Evolutionary conservation across 2,329 filamentous ascomycete species (phyloP).

Genomic region (Diaporthe destruens): DNA sequence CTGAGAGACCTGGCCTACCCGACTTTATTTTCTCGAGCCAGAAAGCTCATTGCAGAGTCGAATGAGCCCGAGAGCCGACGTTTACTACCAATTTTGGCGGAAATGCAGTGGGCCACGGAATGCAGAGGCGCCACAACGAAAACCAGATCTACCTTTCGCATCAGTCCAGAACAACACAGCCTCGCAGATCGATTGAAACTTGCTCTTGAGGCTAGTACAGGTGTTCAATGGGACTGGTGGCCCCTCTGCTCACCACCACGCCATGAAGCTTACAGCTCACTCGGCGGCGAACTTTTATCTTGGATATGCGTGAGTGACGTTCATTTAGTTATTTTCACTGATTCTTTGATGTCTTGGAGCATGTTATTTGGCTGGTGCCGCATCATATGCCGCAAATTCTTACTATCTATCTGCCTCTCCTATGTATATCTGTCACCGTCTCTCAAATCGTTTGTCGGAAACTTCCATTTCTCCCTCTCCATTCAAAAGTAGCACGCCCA

Average conservation of each 20-base stretch:
- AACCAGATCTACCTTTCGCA: not conserved
- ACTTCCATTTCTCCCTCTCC: not conserved
- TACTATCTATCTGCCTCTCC: not conserved
- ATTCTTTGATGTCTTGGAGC: not conserved
- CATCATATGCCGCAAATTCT: too few relatives aligned
- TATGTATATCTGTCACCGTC: not conserved
- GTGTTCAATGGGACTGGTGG: constrained; percentile 2
- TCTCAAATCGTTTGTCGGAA: not conserved
- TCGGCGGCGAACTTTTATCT: too few relatives aligned
- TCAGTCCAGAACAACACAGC: not conserved
- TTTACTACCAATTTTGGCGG: constrained; percentile 1
- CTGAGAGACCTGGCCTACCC: not conserved
- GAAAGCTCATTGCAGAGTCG: not conserved
- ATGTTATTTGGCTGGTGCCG: not conserved
- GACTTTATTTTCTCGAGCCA: not conserved
- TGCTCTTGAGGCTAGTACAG: not conserved
- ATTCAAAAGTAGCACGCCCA: not conserved
- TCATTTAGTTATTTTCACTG: not conserved
- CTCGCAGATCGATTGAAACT: not conserved
- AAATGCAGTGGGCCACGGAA: not conserved
- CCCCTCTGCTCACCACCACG: not conserved
- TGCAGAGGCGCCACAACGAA: not conserved
- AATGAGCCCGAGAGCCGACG: not conserved
- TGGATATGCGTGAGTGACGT: not conserved
- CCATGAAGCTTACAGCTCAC: not conserved